Evolutionary conservation across 1,139 yeast species (phyloP).

Genomic region (Pichia norvegensis): DNA sequence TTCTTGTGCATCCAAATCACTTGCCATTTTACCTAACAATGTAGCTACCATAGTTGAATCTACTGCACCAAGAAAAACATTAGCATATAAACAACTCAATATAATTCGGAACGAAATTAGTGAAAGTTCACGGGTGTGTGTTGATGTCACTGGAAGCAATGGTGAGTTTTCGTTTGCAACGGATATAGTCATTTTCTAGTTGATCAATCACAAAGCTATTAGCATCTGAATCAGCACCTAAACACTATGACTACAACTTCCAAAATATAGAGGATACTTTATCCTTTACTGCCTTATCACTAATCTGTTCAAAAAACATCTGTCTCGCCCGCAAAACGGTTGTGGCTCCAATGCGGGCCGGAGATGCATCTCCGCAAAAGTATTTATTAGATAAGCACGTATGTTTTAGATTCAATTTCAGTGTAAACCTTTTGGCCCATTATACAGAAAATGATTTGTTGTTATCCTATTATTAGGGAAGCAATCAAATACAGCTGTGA

Average conservation of each 20-base stretch:
- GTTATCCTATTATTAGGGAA: too few species aligned
- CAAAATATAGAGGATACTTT: too few species aligned
- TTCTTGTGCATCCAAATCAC: constrained; percentile 27
- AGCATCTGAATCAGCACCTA: too few species aligned
- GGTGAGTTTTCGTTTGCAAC: constrained; percentile 9
- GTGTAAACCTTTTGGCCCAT: too few species aligned
- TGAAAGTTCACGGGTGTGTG: background rate
- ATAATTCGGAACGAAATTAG: constrained; percentile 11
- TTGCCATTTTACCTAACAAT: constrained; percentile 32
- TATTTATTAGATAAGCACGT: too few species aligned
- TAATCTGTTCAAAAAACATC: background rate
- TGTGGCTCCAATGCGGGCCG: background rate
- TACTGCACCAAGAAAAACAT: constrained; percentile 51
- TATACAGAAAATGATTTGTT: too few species aligned
- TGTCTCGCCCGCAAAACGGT: background rate
- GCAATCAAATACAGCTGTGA: too few species aligned
- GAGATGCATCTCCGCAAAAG: background rate
- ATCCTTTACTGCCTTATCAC: background rate
- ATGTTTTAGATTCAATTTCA: too few species aligned
- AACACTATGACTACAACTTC: too few species aligned
- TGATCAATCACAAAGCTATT: background rate
- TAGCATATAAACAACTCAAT: constrained; percentile 18
- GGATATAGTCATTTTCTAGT: background rate
- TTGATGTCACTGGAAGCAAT: constrained; percentile 4
- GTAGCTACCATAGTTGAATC: constrained; percentile 66